Evolutionary conservation across 164 flowering plant genomes (phyloP).

Genomic region (Cinnamomum micranthum): DNA sequence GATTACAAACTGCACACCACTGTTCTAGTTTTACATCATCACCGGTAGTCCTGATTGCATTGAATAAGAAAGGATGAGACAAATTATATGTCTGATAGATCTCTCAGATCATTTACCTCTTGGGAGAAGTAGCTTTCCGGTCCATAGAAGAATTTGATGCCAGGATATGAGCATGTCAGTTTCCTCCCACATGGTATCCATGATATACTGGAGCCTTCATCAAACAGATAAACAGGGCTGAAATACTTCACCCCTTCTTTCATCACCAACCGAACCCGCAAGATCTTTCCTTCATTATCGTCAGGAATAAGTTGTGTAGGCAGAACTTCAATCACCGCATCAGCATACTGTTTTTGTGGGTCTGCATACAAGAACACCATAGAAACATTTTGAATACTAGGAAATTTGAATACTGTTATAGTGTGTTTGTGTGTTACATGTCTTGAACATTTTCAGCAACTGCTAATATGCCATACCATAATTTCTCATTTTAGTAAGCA

Average conservation of each 20-base stretch:
- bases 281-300: constrained; percentile 82
- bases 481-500: neutral
- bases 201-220: constrained; percentile 92
- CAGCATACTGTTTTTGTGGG: constrained; percentile 96
- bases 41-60: neutral
- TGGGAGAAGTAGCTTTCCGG: constrained; percentile 75
- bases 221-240: constrained; percentile 90
- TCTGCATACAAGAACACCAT: constrained; percentile 39
- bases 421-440: neutral
- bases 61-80: neutral
- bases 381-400: neutral
- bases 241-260: constrained; percentile 84
- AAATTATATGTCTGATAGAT: neutral
- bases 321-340: constrained; percentile 93
- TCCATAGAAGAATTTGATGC: constrained; percentile 87
- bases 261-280: constrained; percentile 86
- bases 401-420: neutral
- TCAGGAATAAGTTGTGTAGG: constrained; percentile 89
- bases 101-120: constrained; percentile 48
- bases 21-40: too few relatives aligned
- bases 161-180: constrained; percentile 96
- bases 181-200: constrained; percentile 99
- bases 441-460: neutral
- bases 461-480: neutral
- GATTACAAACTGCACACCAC: too few relatives aligned